phyloP scores from a whole-genome alignment of 495 filamentous ascomycete species.

The Lasiosphaeria ovina region DNA sequence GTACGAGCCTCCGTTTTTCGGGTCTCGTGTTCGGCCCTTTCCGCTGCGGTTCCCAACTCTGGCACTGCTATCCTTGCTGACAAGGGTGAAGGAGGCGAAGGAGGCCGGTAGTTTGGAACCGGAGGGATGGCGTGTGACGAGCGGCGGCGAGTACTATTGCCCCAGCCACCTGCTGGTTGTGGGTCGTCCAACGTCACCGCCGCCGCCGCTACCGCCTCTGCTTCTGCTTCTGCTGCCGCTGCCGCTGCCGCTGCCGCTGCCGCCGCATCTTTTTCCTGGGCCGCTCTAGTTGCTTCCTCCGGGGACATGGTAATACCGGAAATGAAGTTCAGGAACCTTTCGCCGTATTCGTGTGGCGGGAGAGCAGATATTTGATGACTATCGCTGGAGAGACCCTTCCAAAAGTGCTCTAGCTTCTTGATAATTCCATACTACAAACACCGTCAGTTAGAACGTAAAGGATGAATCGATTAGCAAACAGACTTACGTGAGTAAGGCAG shows the following conservation, averaged over 20 bases:
- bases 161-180: constrained; percentile 30
- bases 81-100: constrained; percentile 45
- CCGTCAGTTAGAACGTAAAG: constrained; percentile 31
- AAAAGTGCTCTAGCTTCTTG: constrained; percentile 88
- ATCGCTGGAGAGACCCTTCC: constrained; percentile 83
- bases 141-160: constrained; percentile 18
- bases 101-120: constrained; percentile 43
- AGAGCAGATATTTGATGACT: constrained; percentile 87
- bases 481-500: constrained; percentile 87
- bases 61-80: constrained; percentile 44
- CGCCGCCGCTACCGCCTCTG: constrained; percentile 36
- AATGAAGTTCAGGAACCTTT: constrained; percentile 93
- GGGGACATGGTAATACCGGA: constrained; percentile 81
- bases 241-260: constrained; percentile 39
- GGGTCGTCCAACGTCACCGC: constrained; percentile 32
- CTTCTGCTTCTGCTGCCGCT: constrained; percentile 32
- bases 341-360: constrained; percentile 87
- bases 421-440: constrained; percentile 70
- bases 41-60: constrained; percentile 34
- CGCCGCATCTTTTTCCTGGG: constrained; percentile 47
- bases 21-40: constrained; percentile 35
- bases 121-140: constrained; percentile 34
- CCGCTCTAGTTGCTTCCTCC: constrained; percentile 72
- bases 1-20: constrained; percentile 36
- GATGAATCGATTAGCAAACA: neutral